phyloP scores from a whole-genome alignment of 148 eudicot species.

The Camellia granthamiana region DNA sequence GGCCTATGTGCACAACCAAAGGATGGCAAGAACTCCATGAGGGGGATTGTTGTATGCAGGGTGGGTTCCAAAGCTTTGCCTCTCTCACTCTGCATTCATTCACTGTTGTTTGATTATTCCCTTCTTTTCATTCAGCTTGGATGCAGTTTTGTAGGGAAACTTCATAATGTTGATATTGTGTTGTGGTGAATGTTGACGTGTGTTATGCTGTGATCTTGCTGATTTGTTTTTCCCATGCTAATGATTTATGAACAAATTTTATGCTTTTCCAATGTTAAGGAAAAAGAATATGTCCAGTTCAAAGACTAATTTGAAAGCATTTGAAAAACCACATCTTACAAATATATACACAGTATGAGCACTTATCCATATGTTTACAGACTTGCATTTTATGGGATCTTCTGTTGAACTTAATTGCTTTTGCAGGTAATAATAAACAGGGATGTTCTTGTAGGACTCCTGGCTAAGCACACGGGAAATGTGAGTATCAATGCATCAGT shows the following conservation, averaged over 20 bases:
- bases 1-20: too few species aligned
- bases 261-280: too few species aligned
- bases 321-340: neutral
- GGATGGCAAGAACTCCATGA: neutral
- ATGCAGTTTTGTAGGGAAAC: neutral
- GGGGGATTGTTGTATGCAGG: neutral
- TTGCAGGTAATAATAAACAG: constrained; percentile 70
- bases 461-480: constrained; percentile 87
- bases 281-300: neutral
- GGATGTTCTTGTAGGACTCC: constrained; percentile 55
- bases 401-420: constrained; percentile 11
- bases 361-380: neutral
- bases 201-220: neutral
- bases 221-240: neutral
- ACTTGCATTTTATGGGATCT: neutral
- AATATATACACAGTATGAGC: neutral
- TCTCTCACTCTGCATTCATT: neutral
- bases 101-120: neutral
- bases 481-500: constrained; percentile 46
- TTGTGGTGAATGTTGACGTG: neutral
- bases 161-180: neutral
- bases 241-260: neutral
- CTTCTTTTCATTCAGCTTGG: neutral
- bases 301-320: neutral
- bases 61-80: constrained; percentile 10